Evolutionary conservation across 805 yeast species (phyloP), one percentile per base, ranked within the genome.

Genomic region (Cyberlindnera maritima): DNA sequence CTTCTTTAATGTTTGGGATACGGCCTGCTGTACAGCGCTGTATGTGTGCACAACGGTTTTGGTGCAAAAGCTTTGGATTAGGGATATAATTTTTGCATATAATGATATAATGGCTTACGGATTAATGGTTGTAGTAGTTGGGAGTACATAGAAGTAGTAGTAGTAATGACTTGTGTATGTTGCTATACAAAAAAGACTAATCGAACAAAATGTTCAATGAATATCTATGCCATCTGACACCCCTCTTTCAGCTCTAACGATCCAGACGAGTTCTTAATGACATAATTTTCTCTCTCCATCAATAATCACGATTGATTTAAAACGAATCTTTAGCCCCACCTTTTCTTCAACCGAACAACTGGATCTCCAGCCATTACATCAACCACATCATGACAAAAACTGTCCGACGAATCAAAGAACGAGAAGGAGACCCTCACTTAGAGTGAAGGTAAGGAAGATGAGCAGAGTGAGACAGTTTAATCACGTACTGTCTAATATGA

Each of bases 401-500:
- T 47, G 47, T 38, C 34, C 15, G 34, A 33, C 13, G 21, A 28
- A 25, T 14, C 26, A 14, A 39, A 4, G 19, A 13, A 18, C 33
- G 29, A 28, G 41, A 32, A 17, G 15, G 15, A 19, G 40, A 41
- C 47, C 47, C 47, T 41, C 51, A 41, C 47, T 2, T 3, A 34
- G 31, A 17, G 43, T 31, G 50, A 43, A 36, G 50, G 50, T 31
- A 36, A 36, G 45, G 53, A 49, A 47, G n/a, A 9, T 34, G 12
- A 28, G 31, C 46, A 38, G 19, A 28, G 34, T 25, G 34, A 42
- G 36, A 43, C 45, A 37, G 46, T 57, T 54, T 59, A 59, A 58
- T 52, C 61, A 56, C 72, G 85, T 79, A 80, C 86, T 80, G 86
- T 80, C 86, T 80, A 69, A 62, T 66, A 81, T 73, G 81, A 77